Base-by-base conservation (phyloP, 2,329 filamentous ascomycete genomes). In the Escovopsis sp. region DNA sequence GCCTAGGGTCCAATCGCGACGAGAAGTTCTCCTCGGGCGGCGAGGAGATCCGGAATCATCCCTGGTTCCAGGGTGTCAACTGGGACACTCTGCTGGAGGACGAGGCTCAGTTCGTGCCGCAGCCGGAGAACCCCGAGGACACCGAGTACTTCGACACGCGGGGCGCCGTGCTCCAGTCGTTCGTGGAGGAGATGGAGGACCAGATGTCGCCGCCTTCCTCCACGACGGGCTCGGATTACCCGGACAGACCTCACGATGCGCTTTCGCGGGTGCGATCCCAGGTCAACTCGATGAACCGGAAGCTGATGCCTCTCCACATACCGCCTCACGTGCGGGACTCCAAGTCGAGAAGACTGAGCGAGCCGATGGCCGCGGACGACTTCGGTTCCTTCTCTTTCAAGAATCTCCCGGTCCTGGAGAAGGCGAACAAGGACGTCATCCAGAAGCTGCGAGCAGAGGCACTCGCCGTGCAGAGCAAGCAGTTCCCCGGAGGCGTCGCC, bases 351-450 rank as follows among this genome's bases (percentile, higher is more conserved):
- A 72, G 90, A 46, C 66, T 96, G 27, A 96, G 88, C 54, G 90
- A 98, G 56, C 90, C 90, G 1, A 76, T 88, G 13, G 72, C 76
- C 23, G 70, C 79, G 1, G 90, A 98, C 54, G 92, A 98, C 53
- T 98, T 98, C 63, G 90, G 90, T 23, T 86, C 76, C 42, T 98
- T 98, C 57, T 76, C 85, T 27, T 98, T 94, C 67, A 98, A 98
- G 62, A 98, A 98, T 48, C 62, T 98, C 33, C 87, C 88, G 0
- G 88, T 96, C 15, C 67, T 98, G 14, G 90, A 96, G 49, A 96
- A 94, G 56, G 90, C 90, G 36, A 98, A 98, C 59, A 98, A 98
- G 54, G 90, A 98, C 49, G 86, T 96, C 21, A 94, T 98, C 23
- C 87, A 96, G 49, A 96, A 96, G 55, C 66, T 98, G 38, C 78